Evolutionary conservation across 257 asterid species (phyloP), one percentile per base, ranked within the genome.

Genomic region (Salvia rosmarinus): DNA sequence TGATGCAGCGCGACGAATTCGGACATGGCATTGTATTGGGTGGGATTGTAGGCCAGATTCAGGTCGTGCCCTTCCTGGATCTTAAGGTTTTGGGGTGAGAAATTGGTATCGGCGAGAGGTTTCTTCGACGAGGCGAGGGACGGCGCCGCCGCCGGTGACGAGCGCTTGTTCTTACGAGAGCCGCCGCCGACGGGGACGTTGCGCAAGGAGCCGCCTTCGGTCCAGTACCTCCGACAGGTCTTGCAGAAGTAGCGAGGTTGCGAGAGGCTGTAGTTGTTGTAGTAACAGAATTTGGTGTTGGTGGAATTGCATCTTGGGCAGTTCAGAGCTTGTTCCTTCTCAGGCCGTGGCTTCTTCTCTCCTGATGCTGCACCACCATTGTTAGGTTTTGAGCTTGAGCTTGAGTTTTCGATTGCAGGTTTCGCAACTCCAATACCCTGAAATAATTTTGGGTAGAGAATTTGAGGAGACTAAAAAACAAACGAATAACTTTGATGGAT

Each of bases 171-270:
- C 52, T 92, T 92, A 5, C 98, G 77, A 0, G 96, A 89, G 30
- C 96, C 97, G 1, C 97, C 97, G 4, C 97, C 98, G 6, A 92
- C 98, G 0, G 98, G 98, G 19, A 92, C 98, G 72, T 77, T 92
- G 10, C 98, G 75, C 6, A 92, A 51, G 2, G 96, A 81, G 0
- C 98, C 98, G 0, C 98, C 98, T 32, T 84, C 87, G 7, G 98
- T 92, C 98, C 98, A 92, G 44, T 91, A 91, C 82, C 97, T 81
- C 47, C 96, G 76, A 50, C 98, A 91, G 5, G 95, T 80, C 81
- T 91, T 91, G 81, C 98, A 92, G 17, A 92, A 87, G 80, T 92
- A 92, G 8, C 98, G 84, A 4, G 98, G 98, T 67, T 92, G 98
- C 3, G 98, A 67, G 2, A 92, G 85, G 23, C 89, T 89, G 52